Percentiles rank a stretch among this genome's conserved stretches.
These are phyloP conservation scores for Pythium guiyangense DNA, from an alignment of 352 stramenopile species.

Conservation along the genomic window DNA sequence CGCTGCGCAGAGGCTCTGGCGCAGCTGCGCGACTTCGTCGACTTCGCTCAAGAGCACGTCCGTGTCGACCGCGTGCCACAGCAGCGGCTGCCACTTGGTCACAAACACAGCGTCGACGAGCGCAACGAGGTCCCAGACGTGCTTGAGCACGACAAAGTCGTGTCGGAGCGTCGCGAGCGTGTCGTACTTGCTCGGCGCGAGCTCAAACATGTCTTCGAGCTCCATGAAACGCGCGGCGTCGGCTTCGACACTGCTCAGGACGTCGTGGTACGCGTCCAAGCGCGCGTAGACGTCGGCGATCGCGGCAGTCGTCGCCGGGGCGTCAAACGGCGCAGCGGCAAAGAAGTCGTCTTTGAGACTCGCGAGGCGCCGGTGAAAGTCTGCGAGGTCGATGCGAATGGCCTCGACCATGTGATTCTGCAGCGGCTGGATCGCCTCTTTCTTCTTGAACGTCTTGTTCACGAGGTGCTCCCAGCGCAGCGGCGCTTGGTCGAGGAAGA, in stretches of 20 bases:
- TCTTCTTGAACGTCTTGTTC: constrained; percentile 92
- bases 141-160: constrained; percentile 89
- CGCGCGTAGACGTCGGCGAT: constrained; percentile 79
- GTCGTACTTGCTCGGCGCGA: constrained; percentile 78
- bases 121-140: constrained; percentile 92
- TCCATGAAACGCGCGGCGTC: constrained; percentile 84
- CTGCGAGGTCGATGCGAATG: constrained; percentile 62
- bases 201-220: constrained; percentile 95
- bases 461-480: constrained; percentile 91
- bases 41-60: constrained; percentile 89
- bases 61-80: constrained; percentile 89
- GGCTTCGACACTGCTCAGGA: constrained; percentile 73
- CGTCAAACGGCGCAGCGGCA: constrained; percentile 44
- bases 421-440: constrained; percentile 87
- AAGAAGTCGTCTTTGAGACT: constrained; percentile 65
- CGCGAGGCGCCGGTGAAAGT: constrained; percentile 73
- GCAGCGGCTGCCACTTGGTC: constrained; percentile 80
- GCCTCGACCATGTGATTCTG: constrained; percentile 87
- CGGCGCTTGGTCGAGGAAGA: constrained; percentile 86
- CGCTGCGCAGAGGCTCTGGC: constrained; percentile 42
- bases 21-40: constrained; percentile 68
- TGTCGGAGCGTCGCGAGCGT: constrained; percentile 70
- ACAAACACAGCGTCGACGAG: constrained; percentile 72
- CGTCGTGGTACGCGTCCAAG: constrained; percentile 84
- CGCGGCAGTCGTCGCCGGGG: constrained; percentile 15